Conservation (phyloP, 179 eudicot genomes). For the Amaranthus tricolor region DNA sequence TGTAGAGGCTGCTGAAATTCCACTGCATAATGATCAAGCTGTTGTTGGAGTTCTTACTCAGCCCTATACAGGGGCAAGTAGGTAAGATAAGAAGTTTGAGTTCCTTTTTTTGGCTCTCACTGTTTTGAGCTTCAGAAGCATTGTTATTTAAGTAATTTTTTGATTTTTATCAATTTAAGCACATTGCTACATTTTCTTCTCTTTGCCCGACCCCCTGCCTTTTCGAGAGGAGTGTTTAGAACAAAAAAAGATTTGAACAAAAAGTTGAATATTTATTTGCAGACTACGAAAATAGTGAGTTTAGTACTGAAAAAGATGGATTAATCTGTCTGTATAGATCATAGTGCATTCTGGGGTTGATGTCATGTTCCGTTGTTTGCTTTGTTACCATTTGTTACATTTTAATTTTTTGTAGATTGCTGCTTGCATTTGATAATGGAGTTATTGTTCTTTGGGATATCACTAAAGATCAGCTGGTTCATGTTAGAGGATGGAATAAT, state of each 20-base stretch:
- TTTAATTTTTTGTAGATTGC: constrained; percentile 49
- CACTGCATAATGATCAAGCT: constrained; percentile 53
- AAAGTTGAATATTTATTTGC: not conserved
- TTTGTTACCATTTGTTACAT: constrained; percentile 7
- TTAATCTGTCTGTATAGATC: not conserved
- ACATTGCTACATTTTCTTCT: not conserved
- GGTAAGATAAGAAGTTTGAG: constrained; percentile 44
- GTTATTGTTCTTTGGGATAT: constrained; percentile 85
- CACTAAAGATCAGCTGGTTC: constrained; percentile 59
- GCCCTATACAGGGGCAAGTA: constrained; percentile 76
- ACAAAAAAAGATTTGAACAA: not conserved
- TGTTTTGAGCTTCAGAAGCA: constrained; percentile 21
- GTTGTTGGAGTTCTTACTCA: constrained; percentile 91
- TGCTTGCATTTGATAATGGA: constrained; percentile 89
- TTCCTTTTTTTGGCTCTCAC: constrained; percentile 14
- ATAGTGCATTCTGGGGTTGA: not conserved
- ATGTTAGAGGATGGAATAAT: constrained; percentile 58
- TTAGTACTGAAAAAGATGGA: not conserved
- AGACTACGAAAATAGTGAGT: not conserved
- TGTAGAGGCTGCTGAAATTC: constrained; percentile 77
- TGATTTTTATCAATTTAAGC: not conserved
- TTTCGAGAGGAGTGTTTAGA: too few species aligned
- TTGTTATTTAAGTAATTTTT: constrained; percentile 1
- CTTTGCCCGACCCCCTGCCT: too few species aligned
- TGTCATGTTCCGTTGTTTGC: not conserved